phyloP scores from a whole-genome alignment of 306 rosid genomes.

The Dryas alaskensis region DNA sequence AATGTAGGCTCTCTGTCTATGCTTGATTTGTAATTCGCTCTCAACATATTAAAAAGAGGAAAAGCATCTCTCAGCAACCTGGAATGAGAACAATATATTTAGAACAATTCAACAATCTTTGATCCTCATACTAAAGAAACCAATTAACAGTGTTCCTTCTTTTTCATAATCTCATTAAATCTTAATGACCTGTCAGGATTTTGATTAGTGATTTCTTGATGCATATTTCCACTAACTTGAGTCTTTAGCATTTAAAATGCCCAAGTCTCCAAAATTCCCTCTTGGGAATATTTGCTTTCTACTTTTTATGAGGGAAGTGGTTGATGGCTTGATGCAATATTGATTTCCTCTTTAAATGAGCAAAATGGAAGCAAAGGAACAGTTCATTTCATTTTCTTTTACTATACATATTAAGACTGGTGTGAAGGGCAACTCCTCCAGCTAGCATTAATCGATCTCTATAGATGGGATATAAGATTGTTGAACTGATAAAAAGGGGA shows the following conservation, averaged over 20 bases:
- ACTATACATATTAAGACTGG: neutral
- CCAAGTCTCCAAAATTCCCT: neutral
- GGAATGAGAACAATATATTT: conserved; percentile 22
- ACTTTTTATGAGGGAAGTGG: neutral
- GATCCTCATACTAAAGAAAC: neutral
- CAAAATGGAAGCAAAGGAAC: neutral
- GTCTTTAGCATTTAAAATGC: neutral
- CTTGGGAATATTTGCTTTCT: neutral
- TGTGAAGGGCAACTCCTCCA: neutral
- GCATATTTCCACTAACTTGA: neutral
- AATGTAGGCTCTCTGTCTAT: conserved; percentile 79
- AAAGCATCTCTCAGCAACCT: conserved; percentile 93
- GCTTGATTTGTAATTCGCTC: conserved; percentile 57
- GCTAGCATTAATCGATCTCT: neutral
- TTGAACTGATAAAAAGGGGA: neutral
- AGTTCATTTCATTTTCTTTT: neutral
- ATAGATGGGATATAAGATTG: neutral
- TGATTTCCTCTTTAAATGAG: neutral
- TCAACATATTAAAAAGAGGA: conserved; percentile 84
- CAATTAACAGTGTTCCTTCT: neutral
- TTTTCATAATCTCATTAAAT: neutral
- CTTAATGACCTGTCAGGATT: neutral
- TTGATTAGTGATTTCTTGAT: neutral
- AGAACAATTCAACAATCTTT: neutral
- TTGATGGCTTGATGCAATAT: neutral